Percentiles rank a stretch among this genome's conserved stretches.
phyloP scores from a whole-genome alignment of 2,329 filamentous ascomycete species.

The Fusarium robinianum region DNA sequence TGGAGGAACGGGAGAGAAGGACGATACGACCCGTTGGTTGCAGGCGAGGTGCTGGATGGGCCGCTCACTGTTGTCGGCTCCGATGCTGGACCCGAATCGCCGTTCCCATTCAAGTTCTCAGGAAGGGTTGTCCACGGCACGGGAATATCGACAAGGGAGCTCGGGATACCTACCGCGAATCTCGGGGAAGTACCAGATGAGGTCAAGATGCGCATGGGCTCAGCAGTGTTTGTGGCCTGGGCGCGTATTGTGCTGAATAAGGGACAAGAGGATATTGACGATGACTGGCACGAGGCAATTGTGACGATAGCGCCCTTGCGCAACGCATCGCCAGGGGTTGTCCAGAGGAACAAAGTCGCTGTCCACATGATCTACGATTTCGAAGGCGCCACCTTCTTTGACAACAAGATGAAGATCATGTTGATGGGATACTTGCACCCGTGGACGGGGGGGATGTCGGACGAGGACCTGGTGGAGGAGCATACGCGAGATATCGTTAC shows the following conservation, averaged over 20 bases:
- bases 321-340: constrained; percentile 50
- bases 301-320: constrained; percentile 60
- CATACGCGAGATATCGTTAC: constrained; percentile 49
- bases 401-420: constrained; percentile 54
- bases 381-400: constrained; percentile 47
- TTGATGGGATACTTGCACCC: constrained; percentile 64
- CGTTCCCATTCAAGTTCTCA: constrained; percentile 58
- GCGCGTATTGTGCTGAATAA: constrained; percentile 48
- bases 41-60: constrained; percentile 39
- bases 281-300: constrained; percentile 63
- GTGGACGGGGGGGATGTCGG: constrained; percentile 20
- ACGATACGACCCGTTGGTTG: constrained; percentile 44
- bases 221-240: constrained; percentile 71
- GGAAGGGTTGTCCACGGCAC: constrained; percentile 54
- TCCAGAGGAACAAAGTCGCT: constrained; percentile 54
- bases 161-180: constrained; percentile 59
- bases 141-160: constrained; percentile 44
- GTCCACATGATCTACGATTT: constrained; percentile 61
- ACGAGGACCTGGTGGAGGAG: constrained; percentile 36
- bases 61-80: constrained; percentile 49
- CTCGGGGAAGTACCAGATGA: constrained; percentile 57
- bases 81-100: constrained; percentile 56
- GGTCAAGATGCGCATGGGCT: constrained; percentile 57
- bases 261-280: constrained; percentile 39
- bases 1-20: constrained; percentile 46